Conservation (phyloP, 2,329 filamentous ascomycete genomes). For the Penicillium hordei region DNA sequence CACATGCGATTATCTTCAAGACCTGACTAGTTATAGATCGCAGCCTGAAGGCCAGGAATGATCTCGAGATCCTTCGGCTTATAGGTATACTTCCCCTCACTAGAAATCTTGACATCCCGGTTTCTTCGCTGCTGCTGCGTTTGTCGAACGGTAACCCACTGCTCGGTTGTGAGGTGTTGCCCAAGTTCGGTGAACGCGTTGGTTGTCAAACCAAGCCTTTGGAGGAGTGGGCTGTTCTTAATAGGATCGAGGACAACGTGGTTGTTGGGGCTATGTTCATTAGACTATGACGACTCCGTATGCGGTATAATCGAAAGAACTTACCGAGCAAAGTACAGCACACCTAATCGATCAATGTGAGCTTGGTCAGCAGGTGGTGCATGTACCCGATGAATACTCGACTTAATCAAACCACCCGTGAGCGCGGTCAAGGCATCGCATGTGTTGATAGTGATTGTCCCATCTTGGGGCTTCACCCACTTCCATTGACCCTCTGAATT, state of each 20-base stretch:
- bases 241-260: constrained; percentile 43
- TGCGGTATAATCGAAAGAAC: neutral
- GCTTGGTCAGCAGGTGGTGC: constrained; percentile 51
- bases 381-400: constrained; percentile 52
- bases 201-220: constrained; percentile 37
- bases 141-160: constrained; percentile 45
- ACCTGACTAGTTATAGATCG: constrained; percentile 36
- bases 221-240: constrained; percentile 39
- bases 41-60: constrained; percentile 43
- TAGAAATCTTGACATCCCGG: constrained; percentile 34
- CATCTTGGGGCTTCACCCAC: constrained; percentile 52
- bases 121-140: constrained; percentile 46
- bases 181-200: constrained; percentile 45
- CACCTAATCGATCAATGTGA: constrained; percentile 44
- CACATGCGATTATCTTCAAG: neutral
- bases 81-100: constrained; percentile 40
- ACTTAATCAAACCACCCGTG: constrained; percentile 53
- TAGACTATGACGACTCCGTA: neutral
- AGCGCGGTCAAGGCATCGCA: constrained; percentile 52
- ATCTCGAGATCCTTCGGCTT: constrained; percentile 43
- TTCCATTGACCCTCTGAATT: constrained; percentile 52
- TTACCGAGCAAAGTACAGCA: constrained; percentile 50
- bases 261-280: constrained; percentile 40
- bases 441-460: constrained; percentile 54
- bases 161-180: constrained; percentile 42